phyloP scores from a whole-genome alignment of 2,329 filamentous ascomycete genomes.

The Colletotrichum lindemuthianum region DNA sequence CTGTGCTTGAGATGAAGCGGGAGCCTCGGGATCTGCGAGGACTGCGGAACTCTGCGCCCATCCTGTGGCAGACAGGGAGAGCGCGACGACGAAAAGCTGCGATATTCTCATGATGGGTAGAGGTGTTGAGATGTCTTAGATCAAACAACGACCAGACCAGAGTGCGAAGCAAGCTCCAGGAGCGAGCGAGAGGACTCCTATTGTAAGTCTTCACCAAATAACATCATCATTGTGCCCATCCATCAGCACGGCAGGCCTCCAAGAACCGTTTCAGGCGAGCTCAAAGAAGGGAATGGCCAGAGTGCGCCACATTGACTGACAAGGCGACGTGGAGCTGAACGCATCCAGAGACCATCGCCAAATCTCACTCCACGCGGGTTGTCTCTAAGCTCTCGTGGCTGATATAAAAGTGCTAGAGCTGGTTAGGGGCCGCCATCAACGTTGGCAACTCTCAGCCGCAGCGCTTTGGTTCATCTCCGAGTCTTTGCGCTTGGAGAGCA shows the following conservation, averaged over 20 bases:
- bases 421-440: not conserved
- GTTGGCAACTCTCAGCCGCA: slow-evolving; percentile 22
- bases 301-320: not conserved
- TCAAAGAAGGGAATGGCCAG: not conserved
- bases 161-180: not conserved
- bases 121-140: not conserved
- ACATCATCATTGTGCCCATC: not conserved
- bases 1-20: not conserved
- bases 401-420: not conserved
- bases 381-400: slow-evolving; percentile 1
- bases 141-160: no score
- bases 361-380: not conserved
- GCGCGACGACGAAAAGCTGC: not conserved
- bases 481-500: not conserved
- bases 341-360: slow-evolving; percentile 7
- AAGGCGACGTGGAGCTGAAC: not conserved
- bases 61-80: not conserved
- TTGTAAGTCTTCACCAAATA: not conserved
- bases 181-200: not conserved
- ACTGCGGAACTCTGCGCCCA: slow-evolving; percentile 8
- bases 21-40: not conserved
- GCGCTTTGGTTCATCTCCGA: slow-evolving; percentile 13
- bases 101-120: slow-evolving; percentile 5
- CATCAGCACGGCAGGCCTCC: not conserved
- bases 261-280: not conserved